Base-by-base conservation (phyloP, 768 basidiomycete species). In the Russula ochroleuca region DNA sequence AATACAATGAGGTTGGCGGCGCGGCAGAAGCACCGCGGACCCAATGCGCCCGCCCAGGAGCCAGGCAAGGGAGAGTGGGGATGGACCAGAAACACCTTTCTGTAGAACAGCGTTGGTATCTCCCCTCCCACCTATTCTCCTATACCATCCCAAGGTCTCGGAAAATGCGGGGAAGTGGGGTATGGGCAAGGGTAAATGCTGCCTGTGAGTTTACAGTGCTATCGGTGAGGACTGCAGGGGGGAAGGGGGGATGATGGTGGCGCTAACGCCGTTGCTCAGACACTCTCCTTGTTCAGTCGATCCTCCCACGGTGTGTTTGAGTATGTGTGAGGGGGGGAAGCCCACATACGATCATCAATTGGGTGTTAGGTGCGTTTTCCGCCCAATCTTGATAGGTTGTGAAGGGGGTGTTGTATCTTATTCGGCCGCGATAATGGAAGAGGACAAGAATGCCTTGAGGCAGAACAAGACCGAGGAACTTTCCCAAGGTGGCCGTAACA, bases 91-190 rank as follows among this genome's bases (percentile, higher is more conserved):
- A 87, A 69, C 69, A 84, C 84, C 65, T 41, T 83, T 83, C 21
- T 84, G 77, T 41, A 87, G 74, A 0, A 78, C 75, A 14, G 86
- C 73, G 67, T 87, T 85, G 19, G 85, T 83, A 68, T 86, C 85
- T 28, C 74, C 79, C 1, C 85, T 21, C 84, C 2, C 85, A 11
- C n/a, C 1, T 35, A 3, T 2, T 2, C 85, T 70, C 87, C 85
- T 1, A 85, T 86, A n/a, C 47, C 14, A 33, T 53, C n/a, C 86
- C 85, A 6, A 87, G 75, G 68, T 87, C 85, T 37, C 85, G 85
- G 69, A 50, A 47, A 38, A 31, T n/a, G 33, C 5, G 17, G 50
- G 38, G 45, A 40, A 45, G 33, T 13, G 55, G 51, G 48, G 14
- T 31, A 31, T n/a, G 37, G 40, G 37, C 21, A n/a, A 25, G 31